These are phyloP conservation scores for Saccharomycopsis amapae DNA, from an alignment of 805 yeast genomes.

Conservation along the genomic window DNA sequence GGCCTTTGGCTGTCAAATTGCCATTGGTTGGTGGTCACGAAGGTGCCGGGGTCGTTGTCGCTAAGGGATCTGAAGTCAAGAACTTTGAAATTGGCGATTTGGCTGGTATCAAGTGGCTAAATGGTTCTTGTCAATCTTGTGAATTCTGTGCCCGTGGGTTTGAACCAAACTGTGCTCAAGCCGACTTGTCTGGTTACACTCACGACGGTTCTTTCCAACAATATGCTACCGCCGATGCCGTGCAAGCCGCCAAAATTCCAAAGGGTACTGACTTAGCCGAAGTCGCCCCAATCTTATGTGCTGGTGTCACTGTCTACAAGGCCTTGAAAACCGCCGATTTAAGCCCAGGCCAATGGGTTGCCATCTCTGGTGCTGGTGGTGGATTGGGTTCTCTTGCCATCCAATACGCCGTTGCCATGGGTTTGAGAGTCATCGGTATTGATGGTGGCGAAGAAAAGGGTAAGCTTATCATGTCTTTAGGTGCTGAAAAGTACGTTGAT, in stretches of 20 bases:
- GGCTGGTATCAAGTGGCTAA: conserved; percentile 82
- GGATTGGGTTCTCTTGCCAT: conserved; percentile 70
- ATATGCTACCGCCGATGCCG: conserved; percentile 82
- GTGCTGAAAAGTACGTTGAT: conserved; percentile 60
- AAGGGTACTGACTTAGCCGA: conserved; percentile 65
- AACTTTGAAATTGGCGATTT: conserved; percentile 72
- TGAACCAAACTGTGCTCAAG: conserved; percentile 66
- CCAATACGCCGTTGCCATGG: conserved; percentile 75
- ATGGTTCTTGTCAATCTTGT: conserved; percentile 69
- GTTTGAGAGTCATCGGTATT: conserved; percentile 61
- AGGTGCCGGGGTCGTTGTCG: conserved; percentile 84
- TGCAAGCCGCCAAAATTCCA: conserved; percentile 79
- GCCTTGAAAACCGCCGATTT: conserved; percentile 75
- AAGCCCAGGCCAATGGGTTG: conserved; percentile 67
- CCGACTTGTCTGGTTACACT: conserved; percentile 78
- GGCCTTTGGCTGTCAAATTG: conserved; percentile 71
- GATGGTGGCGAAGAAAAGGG: conserved; percentile 65
- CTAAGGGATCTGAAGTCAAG: conserved; percentile 58
- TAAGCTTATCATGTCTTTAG: conserved; percentile 46
- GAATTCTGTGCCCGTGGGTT: conserved; percentile 62
- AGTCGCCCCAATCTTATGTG: conserved; percentile 80
- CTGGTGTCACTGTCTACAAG: conserved; percentile 88
- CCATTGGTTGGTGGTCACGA: conserved; percentile 87
- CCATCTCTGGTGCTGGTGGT: conserved; percentile 74
- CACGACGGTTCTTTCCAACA: conserved; percentile 91